Evolutionary conservation across 2,329 filamentous ascomycete species (phyloP).

Genomic region (Fusarium armeniacum): DNA sequence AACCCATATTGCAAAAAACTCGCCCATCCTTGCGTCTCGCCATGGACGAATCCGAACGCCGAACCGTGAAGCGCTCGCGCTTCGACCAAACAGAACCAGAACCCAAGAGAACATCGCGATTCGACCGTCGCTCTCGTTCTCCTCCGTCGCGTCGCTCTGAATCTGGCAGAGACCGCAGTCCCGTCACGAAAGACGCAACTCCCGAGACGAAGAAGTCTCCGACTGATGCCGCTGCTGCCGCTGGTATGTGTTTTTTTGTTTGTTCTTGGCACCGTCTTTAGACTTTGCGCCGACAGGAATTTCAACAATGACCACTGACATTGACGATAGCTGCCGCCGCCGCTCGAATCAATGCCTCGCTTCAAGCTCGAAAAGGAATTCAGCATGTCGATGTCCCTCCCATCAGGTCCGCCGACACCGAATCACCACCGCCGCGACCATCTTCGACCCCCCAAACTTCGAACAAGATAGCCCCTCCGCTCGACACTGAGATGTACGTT

Average conservation of each 20-base stretch:
- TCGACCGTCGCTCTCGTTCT: conserved; percentile 92
- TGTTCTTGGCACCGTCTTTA: conserved; percentile 12
- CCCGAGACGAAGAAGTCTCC: conserved; percentile 64
- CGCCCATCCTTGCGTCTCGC: conserved; percentile 20
- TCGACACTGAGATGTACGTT: conserved; percentile 92
- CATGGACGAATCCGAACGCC: conserved; percentile 83
- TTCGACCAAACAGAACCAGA: conserved; percentile 94
- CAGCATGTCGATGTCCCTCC: conserved; percentile 92
- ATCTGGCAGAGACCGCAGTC: conserved; percentile 81
- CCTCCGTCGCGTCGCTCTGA: conserved; percentile 78
- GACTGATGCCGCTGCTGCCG: conserved; percentile 80
- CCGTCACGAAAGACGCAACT: conserved; percentile 66
- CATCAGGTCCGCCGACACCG: conserved; percentile 72
- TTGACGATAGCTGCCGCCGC: conserved; percentile 80
- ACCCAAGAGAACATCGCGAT: conserved; percentile 81
- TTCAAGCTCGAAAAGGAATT: conserved; percentile 88
- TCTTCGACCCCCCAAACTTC: conserved; percentile 52
- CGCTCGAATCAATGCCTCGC: conserved; percentile 85
- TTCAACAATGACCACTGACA: conserved; percentile 13
- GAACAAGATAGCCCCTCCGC: conserved; percentile 62
- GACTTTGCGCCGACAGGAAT: background rate
- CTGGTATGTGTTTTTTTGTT: conserved; percentile 67
- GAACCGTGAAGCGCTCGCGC: conserved; percentile 84
- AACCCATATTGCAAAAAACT: background rate
- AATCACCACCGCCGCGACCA: conserved; percentile 60